Evolutionary conservation across 2,329 filamentous ascomycete species (phyloP).

Genomic region (Ciborinia camelliae): DNA sequence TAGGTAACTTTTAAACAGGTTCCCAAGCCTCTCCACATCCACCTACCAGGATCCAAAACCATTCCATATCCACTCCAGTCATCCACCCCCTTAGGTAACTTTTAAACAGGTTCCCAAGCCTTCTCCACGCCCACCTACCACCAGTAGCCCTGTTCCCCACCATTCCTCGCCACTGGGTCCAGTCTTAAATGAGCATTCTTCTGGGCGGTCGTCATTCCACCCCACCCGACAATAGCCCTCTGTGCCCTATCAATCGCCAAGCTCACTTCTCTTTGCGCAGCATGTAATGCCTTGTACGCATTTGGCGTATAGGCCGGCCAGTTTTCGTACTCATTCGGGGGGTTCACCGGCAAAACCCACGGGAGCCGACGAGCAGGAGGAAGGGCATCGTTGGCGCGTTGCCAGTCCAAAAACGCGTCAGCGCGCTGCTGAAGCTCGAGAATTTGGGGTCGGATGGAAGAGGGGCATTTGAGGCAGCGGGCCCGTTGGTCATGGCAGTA

Average conservation of each 20-base stretch:
- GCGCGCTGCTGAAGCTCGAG: neutral
- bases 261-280: neutral
- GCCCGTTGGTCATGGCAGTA: neutral
- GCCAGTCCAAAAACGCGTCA: neutral
- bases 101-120: constrained; percentile 5
- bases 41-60: neutral
- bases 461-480: neutral
- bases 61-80: neutral
- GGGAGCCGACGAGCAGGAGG: neutral
- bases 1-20: neutral
- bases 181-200: neutral
- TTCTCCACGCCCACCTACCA: neutral
- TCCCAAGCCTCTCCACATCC: neutral
- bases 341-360: neutral
- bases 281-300: neutral
- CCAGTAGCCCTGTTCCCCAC: neutral
- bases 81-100: neutral
- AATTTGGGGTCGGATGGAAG: neutral
- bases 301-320: neutral
- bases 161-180: neutral
- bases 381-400: neutral
- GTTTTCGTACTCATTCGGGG: neutral
- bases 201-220: accelerated
- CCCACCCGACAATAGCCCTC: neutral
- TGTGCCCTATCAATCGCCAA: neutral